A percentile compares a stretch with the other conserved stretches of the same genome.
Conservation (phyloP, 2,329 filamentous ascomycete genomes). For the Fusarium nurragi region DNA sequence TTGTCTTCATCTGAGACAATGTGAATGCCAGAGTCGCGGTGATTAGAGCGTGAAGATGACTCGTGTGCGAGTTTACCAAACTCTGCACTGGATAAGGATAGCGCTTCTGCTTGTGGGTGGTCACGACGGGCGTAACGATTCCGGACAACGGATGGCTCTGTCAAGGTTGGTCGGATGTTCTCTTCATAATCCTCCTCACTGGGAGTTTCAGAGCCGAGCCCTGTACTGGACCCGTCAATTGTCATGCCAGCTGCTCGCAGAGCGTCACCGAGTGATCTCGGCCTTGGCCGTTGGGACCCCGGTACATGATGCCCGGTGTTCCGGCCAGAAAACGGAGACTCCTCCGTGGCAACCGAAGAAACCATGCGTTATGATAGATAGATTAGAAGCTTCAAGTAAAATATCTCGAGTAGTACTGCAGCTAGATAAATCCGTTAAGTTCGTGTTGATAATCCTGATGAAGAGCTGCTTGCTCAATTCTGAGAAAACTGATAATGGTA, state of each 20-base stretch:
- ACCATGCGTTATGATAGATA: conserved; percentile 12
- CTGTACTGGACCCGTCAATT: conserved; percentile 27
- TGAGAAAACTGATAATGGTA: background rate
- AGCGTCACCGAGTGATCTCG: conserved; percentile 44
- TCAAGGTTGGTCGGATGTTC: conserved; percentile 45
- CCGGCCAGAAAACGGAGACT: conserved; percentile 20
- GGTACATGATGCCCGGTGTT: conserved; percentile 6
- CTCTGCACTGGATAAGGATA: conserved; percentile 16
- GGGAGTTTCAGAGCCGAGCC: conserved; percentile 52
- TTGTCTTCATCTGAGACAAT: conserved; percentile 46
- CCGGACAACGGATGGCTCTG: conserved; percentile 29
- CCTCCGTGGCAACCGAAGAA: conserved; percentile 5
- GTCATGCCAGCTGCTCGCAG: conserved; percentile 41
- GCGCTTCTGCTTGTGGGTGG: conserved; percentile 2
- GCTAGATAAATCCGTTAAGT: background rate
- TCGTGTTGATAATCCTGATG: background rate
- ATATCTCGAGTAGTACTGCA: too few relatives aligned
- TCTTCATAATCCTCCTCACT: conserved; percentile 60
- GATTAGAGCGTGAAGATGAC: conserved; percentile 26
- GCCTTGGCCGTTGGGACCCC: conserved; percentile 21
- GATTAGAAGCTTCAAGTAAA: background rate
- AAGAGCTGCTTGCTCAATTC: background rate
- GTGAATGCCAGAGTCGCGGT: conserved; percentile 40
- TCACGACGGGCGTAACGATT: conserved; percentile 22
- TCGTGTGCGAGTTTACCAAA: conserved; percentile 15